A percentile compares a stretch with the other conserved stretches of the same genome.
These are phyloP conservation scores for Tulasnella sp. DNA, from an alignment of 768 basidiomycete species.

Conservation along the genomic window DNA sequence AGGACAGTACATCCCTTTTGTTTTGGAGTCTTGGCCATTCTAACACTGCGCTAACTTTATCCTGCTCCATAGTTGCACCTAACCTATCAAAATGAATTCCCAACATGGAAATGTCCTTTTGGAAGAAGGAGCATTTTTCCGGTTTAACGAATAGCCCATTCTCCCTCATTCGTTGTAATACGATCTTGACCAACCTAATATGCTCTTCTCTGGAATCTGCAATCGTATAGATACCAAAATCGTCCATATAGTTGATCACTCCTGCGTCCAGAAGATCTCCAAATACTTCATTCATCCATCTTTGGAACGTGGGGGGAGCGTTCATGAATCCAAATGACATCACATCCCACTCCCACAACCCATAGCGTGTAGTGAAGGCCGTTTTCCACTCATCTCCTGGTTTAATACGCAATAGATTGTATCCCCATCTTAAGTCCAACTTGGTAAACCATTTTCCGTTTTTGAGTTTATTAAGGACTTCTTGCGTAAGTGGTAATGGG, in stretches of 20 bases:
- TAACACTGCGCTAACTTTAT: slow-evolving; percentile 20
- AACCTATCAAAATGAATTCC: neutral
- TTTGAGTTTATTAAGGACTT: neutral
- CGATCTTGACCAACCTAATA: neutral
- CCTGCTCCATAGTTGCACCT: slow-evolving; percentile 18
- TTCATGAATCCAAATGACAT: slow-evolving; percentile 22
- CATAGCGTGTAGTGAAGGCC: slow-evolving; percentile 3
- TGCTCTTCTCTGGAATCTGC: slow-evolving; percentile 15
- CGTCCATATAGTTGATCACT: slow-evolving; percentile 18
- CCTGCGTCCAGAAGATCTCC: slow-evolving; percentile 14
- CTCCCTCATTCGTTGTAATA: slow-evolving; percentile 3
- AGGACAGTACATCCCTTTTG: slow-evolving; percentile 19
- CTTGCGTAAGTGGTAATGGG: neutral
- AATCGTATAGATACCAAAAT: slow-evolving; percentile 17
- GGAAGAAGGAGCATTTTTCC: neutral
- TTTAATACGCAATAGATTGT: slow-evolving; percentile 7
- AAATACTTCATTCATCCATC: slow-evolving; percentile 18
- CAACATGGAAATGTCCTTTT: neutral
- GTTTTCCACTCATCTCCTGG: slow-evolving; percentile 15
- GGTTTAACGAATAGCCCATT: neutral
- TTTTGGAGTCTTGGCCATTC: slow-evolving; percentile 20
- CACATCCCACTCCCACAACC: slow-evolving; percentile 19
- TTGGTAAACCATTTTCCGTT: neutral
- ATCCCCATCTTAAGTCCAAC: slow-evolving; percentile 10
- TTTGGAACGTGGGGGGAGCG: slow-evolving; percentile 1